phyloP scores from a whole-genome alignment of 2,329 filamentous ascomycete species.

The Aspergillus jensenii region DNA sequence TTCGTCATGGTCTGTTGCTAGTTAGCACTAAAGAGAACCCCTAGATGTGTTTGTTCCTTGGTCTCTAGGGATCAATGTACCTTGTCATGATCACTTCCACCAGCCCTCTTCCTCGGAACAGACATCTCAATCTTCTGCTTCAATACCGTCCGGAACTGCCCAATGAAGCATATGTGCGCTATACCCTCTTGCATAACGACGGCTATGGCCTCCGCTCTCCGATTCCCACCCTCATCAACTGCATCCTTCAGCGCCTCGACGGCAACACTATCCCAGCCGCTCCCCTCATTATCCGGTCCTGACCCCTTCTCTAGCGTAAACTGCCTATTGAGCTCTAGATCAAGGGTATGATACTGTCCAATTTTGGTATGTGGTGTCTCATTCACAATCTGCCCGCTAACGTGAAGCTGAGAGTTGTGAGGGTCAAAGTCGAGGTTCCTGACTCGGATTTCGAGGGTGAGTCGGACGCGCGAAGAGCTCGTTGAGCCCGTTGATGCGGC shows the following conservation, averaged over 20 bases:
- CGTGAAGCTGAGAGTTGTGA: conserved; percentile 66
- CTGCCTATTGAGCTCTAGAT: conserved; percentile 81
- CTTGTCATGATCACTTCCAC: conserved; percentile 50
- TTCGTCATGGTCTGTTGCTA: conserved; percentile 61
- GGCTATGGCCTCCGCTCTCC: conserved; percentile 79
- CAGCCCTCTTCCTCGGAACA: conserved; percentile 50
- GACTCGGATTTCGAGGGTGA: conserved; percentile 64
- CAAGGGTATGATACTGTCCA: conserved; percentile 69
- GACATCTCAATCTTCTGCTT: conserved; percentile 51
- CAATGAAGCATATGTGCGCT: conserved; percentile 53
- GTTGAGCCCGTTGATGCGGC: conserved; percentile 58
- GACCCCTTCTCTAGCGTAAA: conserved; percentile 84
- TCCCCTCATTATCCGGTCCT: conserved; percentile 44
- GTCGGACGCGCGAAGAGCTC: conserved; percentile 63
- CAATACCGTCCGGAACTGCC: conserved; percentile 50
- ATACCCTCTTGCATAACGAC: conserved; percentile 84
- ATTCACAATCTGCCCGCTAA: conserved; percentile 63
- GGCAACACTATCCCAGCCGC: conserved; percentile 87
- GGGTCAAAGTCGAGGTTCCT: conserved; percentile 69
- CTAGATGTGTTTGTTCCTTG: neutral
- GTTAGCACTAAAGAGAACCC: neutral
- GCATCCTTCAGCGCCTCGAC: conserved; percentile 75
- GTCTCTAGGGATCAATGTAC: conserved; percentile 20
- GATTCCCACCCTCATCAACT: conserved; percentile 65
- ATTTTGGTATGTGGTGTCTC: conserved; percentile 69